Conservation (phyloP, 306 rosid genomes). For the Vicia sativa region DNA sequence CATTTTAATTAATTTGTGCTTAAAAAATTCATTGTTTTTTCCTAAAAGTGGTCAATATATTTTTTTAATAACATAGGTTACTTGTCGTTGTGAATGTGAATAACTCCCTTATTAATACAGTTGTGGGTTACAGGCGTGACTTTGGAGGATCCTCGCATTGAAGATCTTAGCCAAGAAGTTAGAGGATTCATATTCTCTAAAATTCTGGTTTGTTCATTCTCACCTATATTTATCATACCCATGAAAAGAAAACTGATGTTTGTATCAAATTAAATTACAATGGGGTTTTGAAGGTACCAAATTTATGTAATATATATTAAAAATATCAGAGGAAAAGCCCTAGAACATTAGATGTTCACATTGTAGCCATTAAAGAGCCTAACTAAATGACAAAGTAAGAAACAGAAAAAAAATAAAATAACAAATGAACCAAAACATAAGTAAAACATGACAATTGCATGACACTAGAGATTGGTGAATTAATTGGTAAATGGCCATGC, state of each 20-base stretch:
- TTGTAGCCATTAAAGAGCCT: conserved; percentile 9
- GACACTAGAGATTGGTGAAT: conserved; percentile 19
- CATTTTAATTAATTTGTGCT: conserved; percentile 7
- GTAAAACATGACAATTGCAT: conserved; percentile 22
- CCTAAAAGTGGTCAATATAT: background rate
- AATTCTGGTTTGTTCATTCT: conserved; percentile 74
- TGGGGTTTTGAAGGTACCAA: background rate
- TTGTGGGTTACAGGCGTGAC: conserved; percentile 72
- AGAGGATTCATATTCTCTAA: conserved; percentile 96
- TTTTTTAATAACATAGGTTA: conserved; percentile 11
- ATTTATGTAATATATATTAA: background rate
- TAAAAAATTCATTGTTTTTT: background rate
- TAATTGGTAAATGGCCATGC: conserved; percentile 1
- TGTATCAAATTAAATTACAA: conserved; percentile 24
- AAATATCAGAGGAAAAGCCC: conserved; percentile 14
- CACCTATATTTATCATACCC: conserved; percentile 23
- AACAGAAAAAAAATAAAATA: background rate
- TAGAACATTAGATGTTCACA: conserved; percentile 7
- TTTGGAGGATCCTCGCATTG: conserved; percentile 91
- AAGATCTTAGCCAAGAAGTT: conserved; percentile 99
- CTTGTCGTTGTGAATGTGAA: conserved; percentile 30
- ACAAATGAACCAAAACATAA: conserved; percentile 12
- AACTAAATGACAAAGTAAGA: conserved; percentile 14
- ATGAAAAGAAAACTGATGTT: conserved; percentile 18
- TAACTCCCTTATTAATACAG: conserved; percentile 24